Evolutionary conservation across 176 grass and related monocot genomes (phyloP).

Genomic region (Thinopyrum elongatum): DNA sequence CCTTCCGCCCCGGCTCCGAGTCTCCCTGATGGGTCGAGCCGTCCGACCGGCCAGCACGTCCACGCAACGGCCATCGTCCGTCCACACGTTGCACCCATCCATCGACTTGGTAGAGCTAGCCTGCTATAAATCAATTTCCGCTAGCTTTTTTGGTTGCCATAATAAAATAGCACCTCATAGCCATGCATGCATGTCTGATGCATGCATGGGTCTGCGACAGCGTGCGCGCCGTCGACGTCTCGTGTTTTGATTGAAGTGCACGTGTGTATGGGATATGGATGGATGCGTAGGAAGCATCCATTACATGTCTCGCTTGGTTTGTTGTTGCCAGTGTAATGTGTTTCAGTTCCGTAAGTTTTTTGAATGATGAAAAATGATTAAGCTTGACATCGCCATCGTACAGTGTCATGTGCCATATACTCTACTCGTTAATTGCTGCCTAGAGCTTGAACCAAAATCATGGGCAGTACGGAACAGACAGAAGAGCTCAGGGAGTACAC

Average conservation of each 20-base stretch:
- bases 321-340: neutral
- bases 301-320: neutral
- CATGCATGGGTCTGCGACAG: constrained; percentile 15
- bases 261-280: neutral
- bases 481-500: neutral
- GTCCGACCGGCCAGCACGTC: neutral
- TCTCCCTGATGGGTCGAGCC: constrained; percentile 22
- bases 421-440: neutral
- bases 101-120: neutral
- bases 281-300: constrained; percentile 28
- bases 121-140: neutral
- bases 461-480: neutral
- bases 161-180: neutral
- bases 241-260: neutral
- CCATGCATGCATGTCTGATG: neutral
- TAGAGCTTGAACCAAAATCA: neutral
- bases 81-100: too few relatives aligned
- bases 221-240: neutral
- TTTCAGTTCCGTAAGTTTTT: neutral
- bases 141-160: neutral
- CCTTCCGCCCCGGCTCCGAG: constrained; percentile 42
- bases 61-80: neutral
- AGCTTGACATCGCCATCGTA: neutral
- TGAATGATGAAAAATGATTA: neutral
- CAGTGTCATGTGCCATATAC: neutral